Evolutionary conservation across 1,139 yeast species (phyloP).

Genomic region (Pichia sp.): DNA sequence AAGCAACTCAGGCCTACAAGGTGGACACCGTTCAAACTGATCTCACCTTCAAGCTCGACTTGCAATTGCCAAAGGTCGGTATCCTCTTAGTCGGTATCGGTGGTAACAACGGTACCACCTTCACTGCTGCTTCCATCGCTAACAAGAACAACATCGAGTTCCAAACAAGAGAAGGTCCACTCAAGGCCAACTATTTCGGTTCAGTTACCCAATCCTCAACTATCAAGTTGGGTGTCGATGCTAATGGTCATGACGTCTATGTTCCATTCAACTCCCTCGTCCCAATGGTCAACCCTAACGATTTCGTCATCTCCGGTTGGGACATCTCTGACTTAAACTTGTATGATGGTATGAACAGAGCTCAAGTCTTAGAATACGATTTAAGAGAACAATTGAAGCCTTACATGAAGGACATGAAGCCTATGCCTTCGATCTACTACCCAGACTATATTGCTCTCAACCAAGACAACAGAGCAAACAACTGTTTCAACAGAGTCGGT

Average conservation of each 20-base stretch:
- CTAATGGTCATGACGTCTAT: constrained; percentile 78
- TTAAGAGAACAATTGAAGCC: constrained; percentile 76
- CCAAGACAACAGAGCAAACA: constrained; percentile 90
- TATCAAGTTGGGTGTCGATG: constrained; percentile 84
- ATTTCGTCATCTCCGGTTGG: constrained; percentile 93
- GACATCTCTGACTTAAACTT: constrained; percentile 76
- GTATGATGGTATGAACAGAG: constrained; percentile 79
- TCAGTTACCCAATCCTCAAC: constrained; percentile 97
- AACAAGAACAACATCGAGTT: constrained; percentile 78
- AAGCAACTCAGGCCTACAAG: constrained; percentile 42
- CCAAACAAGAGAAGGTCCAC: constrained; percentile 78
- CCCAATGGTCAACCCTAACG: constrained; percentile 89
- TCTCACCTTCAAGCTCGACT: constrained; percentile 84
- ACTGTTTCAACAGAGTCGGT: constrained; percentile 62
- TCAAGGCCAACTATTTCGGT: constrained; percentile 87
- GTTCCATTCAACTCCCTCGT: constrained; percentile 90
- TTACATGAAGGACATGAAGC: constrained; percentile 60
- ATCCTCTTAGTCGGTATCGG: constrained; percentile 91
- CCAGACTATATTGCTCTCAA: constrained; percentile 97
- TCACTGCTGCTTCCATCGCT: constrained; percentile 82
- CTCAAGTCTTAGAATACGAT: constrained; percentile 83
- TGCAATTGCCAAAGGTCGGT: constrained; percentile 84
- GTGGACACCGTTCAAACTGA: constrained; percentile 75
- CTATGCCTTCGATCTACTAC: constrained; percentile 85
- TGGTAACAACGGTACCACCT: constrained; percentile 95